These are phyloP conservation scores for Saccharum spontaneum DNA, from an alignment of 176 grass and related monocot genomes.

Conservation along the genomic window DNA sequence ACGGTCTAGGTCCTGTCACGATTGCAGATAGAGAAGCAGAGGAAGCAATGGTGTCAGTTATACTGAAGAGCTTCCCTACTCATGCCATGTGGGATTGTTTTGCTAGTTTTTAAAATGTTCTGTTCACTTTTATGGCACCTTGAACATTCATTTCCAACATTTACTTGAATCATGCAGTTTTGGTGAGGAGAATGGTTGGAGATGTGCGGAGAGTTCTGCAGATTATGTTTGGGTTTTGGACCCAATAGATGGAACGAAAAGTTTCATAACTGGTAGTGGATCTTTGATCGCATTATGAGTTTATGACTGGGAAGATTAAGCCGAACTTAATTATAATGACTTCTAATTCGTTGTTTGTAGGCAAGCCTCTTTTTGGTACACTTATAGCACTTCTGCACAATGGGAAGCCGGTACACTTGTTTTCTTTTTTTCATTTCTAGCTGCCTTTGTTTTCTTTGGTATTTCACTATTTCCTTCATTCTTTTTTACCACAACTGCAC, in stretches of 20 bases:
- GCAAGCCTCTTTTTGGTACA: slow-evolving; percentile 88
- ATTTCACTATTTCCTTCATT: slow-evolving; percentile 24
- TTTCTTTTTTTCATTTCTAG: slow-evolving; percentile 18
- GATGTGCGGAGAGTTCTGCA: slow-evolving; percentile 55
- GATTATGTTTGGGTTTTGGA: slow-evolving; percentile 97
- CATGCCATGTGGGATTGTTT: slow-evolving; percentile 68
- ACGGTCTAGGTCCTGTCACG: slow-evolving; percentile 67
- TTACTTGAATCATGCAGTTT: slow-evolving; percentile 48
- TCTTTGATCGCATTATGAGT: background rate
- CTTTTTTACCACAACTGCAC: background rate
- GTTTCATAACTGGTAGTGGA: slow-evolving; percentile 80
- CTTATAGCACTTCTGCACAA: slow-evolving; percentile 79
- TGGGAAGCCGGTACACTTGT: slow-evolving; percentile 72
- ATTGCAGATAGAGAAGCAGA: slow-evolving; percentile 94
- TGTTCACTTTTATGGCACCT: background rate
- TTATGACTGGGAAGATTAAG: background rate
- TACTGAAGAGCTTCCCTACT: slow-evolving; percentile 68
- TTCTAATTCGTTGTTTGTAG: slow-evolving; percentile 48
- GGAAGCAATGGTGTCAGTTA: slow-evolving; percentile 82
- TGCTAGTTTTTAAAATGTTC: background rate
- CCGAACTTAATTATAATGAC: background rate
- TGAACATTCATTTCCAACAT: background rate
- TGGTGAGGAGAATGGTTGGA: slow-evolving; percentile 90
- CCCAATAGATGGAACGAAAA: slow-evolving; percentile 93
- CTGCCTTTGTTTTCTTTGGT: slow-evolving; percentile 4